Base-by-base conservation (phyloP, 192 early-diverging fungal species). In the Podochytrium sp. region DNA sequence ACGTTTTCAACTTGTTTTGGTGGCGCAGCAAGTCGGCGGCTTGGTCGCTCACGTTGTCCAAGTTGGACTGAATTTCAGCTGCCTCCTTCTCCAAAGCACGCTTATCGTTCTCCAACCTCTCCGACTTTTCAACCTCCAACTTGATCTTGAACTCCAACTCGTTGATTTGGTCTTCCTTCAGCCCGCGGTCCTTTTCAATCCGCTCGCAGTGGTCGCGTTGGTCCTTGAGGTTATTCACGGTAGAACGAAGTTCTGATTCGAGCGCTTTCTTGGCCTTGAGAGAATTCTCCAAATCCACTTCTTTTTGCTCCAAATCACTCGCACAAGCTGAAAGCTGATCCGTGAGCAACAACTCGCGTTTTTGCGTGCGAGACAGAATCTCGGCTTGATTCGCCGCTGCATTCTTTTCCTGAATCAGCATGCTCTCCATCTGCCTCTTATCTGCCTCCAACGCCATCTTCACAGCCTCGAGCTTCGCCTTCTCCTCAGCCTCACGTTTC, bases 341-440 rank as follows among this genome's bases (percentile, higher is more conserved):
- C 23, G 76, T 77, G 14, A 88, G 71, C 23, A 78, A 79, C 27
- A 87, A 77, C 52, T 85, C 81, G 6, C 92, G 86, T 57, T 91
- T 86, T 62, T 94, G 94, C 2, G 94, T 92, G 51, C 94, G 85
- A 41, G 90, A 80, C 50, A 96, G 79, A 33, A 95, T 94, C 78
- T 92, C 94, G 35, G 91, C 93, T 73, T 94, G 92, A 72, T 95
- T 92, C 47, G 90, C 82, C 6, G 91, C 90, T 0, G 92, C 83
- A 56, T 88, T 89, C 55, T 90, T 84, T 77, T 95, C 93, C 4
- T 91, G 84, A 39, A 89, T 82, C 3, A 95, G 80, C 47, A 92
- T 59, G 25, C 85, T 83, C 78, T 95, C 92, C 20, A 93, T 74
- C 50, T 81, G 80, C 18, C 81, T 78, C 75, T 91, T 93, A 66